Evolutionary conservation across 768 basidiomycete species (phyloP).

Genomic region (Lactifluus subvellereus): DNA sequence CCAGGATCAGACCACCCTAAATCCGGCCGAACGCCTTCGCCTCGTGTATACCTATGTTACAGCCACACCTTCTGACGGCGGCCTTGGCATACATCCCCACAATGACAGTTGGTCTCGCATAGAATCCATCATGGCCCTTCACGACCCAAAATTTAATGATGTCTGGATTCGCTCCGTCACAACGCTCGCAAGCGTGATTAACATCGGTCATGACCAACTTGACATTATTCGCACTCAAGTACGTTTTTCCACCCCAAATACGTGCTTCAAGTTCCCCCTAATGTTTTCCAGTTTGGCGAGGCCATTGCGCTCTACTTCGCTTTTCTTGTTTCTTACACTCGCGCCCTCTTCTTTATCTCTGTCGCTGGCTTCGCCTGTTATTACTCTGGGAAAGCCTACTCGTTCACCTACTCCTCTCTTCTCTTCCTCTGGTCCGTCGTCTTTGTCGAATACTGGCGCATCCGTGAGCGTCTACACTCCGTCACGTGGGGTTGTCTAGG

Average conservation of each 20-base stretch:
- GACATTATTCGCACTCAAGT: conserved; percentile 69
- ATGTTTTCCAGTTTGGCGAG: conserved; percentile 58
- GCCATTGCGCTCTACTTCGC: conserved; percentile 82
- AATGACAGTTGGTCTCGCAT: conserved; percentile 73
- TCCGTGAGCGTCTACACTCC: conserved; percentile 78
- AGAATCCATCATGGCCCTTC: conserved; percentile 75
- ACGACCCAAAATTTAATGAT: conserved; percentile 78
- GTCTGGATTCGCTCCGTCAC: conserved; percentile 76
- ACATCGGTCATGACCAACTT: conserved; percentile 59
- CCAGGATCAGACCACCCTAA: conserved; percentile 38
- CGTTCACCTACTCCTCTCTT: conserved; percentile 66
- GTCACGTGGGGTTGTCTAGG: conserved; percentile 78
- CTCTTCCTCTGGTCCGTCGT: conserved; percentile 78
- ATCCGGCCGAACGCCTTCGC: conserved; percentile 75
- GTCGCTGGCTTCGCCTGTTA: conserved; percentile 62
- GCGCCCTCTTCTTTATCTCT: conserved; percentile 72
- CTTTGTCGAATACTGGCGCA: conserved; percentile 91
- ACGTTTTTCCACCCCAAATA: conserved; percentile 23
- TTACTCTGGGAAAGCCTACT: conserved; percentile 67
- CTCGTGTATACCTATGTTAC: conserved; percentile 69
- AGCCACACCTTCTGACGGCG: conserved; percentile 66
- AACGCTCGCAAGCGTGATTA: conserved; percentile 32
- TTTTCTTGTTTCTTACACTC: conserved; percentile 81
- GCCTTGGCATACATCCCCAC: conserved; percentile 74
- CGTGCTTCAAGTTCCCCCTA: conserved; percentile 13